These are phyloP conservation scores for Saccharomyces eubayanus DNA, from an alignment of 805 yeast species.

Conservation along the genomic window DNA sequence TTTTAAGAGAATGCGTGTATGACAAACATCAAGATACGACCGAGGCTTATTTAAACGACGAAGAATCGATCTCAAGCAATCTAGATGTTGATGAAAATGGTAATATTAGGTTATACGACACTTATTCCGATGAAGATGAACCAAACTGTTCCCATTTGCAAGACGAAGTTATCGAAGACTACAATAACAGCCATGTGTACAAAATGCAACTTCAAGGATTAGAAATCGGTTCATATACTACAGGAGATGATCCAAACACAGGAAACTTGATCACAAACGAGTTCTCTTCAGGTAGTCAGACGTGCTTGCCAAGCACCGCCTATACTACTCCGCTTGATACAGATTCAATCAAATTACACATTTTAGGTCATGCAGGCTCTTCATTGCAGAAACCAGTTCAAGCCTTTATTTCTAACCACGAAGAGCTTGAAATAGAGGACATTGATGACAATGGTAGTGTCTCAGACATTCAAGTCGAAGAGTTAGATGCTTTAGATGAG, in stretches of 20 bases:
- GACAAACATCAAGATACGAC: not conserved
- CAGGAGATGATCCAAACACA: not conserved
- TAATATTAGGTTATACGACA: slow-evolving; percentile 7
- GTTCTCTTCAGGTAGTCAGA: not conserved
- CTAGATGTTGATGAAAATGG: slow-evolving; percentile 18
- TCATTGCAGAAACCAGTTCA: not conserved
- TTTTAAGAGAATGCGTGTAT: not conserved
- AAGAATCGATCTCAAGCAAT: slow-evolving; percentile 3
- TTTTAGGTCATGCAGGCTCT: not conserved
- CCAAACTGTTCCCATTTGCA: slow-evolving; percentile 1
- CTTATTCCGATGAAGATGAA: slow-evolving; percentile 4
- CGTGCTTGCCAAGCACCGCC: not conserved
- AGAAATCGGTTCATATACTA: not conserved
- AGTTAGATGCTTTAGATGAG: slow-evolving; percentile 27
- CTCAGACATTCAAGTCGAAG: slow-evolving; percentile 22
- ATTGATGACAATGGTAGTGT: slow-evolving; percentile 20
- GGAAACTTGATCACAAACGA: not conserved
- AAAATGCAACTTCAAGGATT: slow-evolving; percentile 4
- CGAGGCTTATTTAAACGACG: not conserved
- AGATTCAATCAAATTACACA: not conserved
- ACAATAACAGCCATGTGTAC: slow-evolving; percentile 15
- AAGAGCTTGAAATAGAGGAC: slow-evolving; percentile 13
- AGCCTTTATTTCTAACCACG: not conserved
- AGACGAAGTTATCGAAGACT: slow-evolving; percentile 12
- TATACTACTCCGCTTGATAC: not conserved